Evolutionary conservation across 768 basidiomycete genomes (phyloP).

Genomic region (Agaricus blazei): DNA sequence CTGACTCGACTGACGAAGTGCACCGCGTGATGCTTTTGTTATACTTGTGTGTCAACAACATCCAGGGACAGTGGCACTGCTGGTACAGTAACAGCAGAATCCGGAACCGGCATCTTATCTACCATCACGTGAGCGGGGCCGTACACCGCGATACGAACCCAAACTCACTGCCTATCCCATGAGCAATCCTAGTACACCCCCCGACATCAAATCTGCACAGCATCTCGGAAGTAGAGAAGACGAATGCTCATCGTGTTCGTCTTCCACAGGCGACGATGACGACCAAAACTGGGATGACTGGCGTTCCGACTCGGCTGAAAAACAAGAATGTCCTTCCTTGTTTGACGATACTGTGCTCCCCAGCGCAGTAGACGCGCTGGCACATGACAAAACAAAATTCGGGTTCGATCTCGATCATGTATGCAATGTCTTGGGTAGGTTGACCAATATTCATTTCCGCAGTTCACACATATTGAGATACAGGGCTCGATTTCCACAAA

Average conservation of each 20-base stretch:
- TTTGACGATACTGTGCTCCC: constrained; percentile 65
- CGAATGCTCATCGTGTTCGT: constrained; percentile 21
- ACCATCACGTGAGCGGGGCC: constrained; percentile 1
- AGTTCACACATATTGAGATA: constrained; percentile 1
- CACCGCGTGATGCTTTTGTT: no score
- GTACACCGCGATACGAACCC: not conserved
- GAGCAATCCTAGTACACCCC: constrained; percentile 29
- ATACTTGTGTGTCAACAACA: no score
- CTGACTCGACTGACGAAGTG: no score
- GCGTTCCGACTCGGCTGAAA: constrained; percentile 60
- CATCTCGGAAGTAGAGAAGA: constrained; percentile 19
- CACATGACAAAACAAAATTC: constrained; percentile 55
- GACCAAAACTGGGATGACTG: constrained; percentile 79
- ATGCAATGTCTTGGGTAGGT: constrained; percentile 53
- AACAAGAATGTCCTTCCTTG: constrained; percentile 59
- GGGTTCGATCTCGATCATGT: constrained; percentile 57
- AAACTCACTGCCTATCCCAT: constrained; percentile 18
- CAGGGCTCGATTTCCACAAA: constrained; percentile 75
- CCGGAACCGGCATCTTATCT: not conserved
- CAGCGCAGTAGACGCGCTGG: constrained; percentile 53
- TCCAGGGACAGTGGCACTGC: no score
- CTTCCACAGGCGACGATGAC: constrained; percentile 32
- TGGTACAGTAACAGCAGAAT: no score
- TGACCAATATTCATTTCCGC: not conserved
- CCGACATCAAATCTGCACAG: constrained; percentile 20